These are phyloP conservation scores for Linum lewisii DNA, from an alignment of 345 rosid species.

Conservation along the genomic window DNA sequence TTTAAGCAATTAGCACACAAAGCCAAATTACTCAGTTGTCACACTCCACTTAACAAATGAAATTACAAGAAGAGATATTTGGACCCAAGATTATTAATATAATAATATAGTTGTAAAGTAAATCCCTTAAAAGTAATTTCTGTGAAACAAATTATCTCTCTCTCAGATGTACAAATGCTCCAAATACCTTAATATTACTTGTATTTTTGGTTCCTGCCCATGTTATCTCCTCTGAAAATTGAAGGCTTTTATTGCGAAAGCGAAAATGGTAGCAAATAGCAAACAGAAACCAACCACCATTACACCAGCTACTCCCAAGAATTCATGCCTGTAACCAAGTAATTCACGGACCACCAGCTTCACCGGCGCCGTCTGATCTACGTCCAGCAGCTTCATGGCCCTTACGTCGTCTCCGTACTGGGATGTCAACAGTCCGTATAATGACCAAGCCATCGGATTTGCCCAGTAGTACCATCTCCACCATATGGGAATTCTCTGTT, in stretches of 20 bases:
- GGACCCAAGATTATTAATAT: too few relatives aligned
- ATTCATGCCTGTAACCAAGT: conserved; percentile 74
- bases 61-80: too few relatives aligned
- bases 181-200: too few relatives aligned
- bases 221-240: conserved; percentile 83
- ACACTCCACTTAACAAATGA: too few relatives aligned
- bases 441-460: conserved; percentile 88
- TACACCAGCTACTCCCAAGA: conserved; percentile 53
- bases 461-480: conserved; percentile 99
- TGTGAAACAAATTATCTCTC: too few relatives aligned
- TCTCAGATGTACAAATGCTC: too few relatives aligned
- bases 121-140: too few relatives aligned
- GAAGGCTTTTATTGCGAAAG: conserved; percentile 73
- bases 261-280: conserved; percentile 65
- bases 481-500: conserved; percentile 90
- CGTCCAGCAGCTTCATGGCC: conserved; percentile 51
- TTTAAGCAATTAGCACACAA: too few relatives aligned
- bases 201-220: background rate
- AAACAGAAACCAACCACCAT: conserved; percentile 65
- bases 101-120: too few relatives aligned
- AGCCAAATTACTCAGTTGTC: too few relatives aligned
- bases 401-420: conserved; percentile 58
- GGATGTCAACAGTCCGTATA: conserved; percentile 75
- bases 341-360: conserved; percentile 40
- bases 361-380: conserved; percentile 35